Conservation (phyloP, 768 basidiomycete species). For the Sistotremastrum niveocremeum region DNA sequence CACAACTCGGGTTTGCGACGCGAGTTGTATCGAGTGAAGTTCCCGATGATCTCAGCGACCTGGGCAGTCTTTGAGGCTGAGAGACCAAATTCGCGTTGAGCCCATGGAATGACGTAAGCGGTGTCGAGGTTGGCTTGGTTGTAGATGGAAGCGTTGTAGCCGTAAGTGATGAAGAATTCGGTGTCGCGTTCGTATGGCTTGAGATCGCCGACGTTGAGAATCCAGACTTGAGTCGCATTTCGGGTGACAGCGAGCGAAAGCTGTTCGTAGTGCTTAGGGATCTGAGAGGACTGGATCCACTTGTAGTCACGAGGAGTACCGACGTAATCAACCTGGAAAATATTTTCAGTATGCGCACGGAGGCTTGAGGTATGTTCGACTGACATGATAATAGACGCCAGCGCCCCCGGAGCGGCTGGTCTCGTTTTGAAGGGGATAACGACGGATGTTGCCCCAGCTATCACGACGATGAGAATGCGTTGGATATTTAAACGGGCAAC, state of each 20-base stretch:
- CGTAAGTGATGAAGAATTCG: conserved; percentile 54
- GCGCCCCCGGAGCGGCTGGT: conserved; percentile 52
- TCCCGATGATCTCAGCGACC: conserved; percentile 40
- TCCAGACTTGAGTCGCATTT: conserved; percentile 47
- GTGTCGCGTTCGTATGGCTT: conserved; percentile 62
- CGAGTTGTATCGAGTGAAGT: conserved; percentile 42
- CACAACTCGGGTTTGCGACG: conserved; percentile 55
- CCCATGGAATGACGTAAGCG: conserved; percentile 41
- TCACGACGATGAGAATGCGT: too few relatives aligned
- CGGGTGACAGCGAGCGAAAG: conserved; percentile 51
- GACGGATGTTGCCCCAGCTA: conserved; percentile 59
- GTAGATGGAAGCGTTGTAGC: conserved; percentile 48
- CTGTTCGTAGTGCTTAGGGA: conserved; percentile 52
- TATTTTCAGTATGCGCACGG: too few relatives aligned
- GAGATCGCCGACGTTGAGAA: conserved; percentile 64
- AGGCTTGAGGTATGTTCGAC: conserved; percentile 5
- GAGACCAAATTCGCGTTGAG: conserved; percentile 49
- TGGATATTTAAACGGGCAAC: conserved; percentile 4
- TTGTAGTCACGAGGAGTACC: conserved; percentile 57
- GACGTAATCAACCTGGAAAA: conserved; percentile 23
- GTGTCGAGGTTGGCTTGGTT: conserved; percentile 35
- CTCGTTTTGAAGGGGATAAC: conserved; percentile 39
- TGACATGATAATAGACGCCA: conserved; percentile 56
- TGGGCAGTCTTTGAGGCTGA: conserved; percentile 23
- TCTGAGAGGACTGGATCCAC: conserved; percentile 50